Percentiles rank a stretch among this genome's conserved stretches.
Evolutionary conservation across 345 rosid species (phyloP).

Genomic region (Rhodamnia rubescens): DNA sequence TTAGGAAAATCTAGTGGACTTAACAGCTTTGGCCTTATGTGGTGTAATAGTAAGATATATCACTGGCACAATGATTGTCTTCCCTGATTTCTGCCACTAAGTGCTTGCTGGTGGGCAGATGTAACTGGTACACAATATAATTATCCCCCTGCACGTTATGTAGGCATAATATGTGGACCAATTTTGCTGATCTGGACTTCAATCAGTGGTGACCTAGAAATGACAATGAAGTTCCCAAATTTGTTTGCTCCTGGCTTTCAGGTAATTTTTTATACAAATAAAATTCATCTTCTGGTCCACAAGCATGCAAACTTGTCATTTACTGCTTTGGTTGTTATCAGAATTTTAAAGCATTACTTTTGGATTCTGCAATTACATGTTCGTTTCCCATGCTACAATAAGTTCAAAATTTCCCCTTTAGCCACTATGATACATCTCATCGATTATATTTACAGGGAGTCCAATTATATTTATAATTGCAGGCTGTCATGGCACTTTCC

Average conservation of each 20-base stretch:
- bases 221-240: constrained; percentile 52
- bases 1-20: constrained; percentile 94
- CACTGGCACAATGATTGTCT: not conserved
- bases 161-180: constrained; percentile 81
- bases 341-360: not conserved
- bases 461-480: not conserved
- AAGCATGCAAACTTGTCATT: not conserved
- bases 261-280: constrained; percentile 24
- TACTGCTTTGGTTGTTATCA: not conserved
- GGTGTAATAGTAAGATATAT: constrained; percentile 74
- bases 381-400: not conserved
- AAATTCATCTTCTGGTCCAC: not conserved
- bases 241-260: constrained; percentile 72
- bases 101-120: not conserved
- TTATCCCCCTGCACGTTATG: not conserved
- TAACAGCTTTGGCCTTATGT: constrained; percentile 97
- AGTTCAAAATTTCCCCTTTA: not conserved
- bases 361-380: not conserved
- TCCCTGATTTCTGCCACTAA: not conserved
- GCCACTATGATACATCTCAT: not conserved
- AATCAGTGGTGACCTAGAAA: constrained; percentile 67
- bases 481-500: constrained; percentile 47
- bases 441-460: not conserved
- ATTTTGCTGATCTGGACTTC: constrained; percentile 78
- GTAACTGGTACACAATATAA: not conserved